Percentiles rank a stretch among this genome's conserved stretches.
Evolutionary conservation across 148 eudicot species (phyloP).

Genomic region (Vaccinium myrtillus): DNA sequence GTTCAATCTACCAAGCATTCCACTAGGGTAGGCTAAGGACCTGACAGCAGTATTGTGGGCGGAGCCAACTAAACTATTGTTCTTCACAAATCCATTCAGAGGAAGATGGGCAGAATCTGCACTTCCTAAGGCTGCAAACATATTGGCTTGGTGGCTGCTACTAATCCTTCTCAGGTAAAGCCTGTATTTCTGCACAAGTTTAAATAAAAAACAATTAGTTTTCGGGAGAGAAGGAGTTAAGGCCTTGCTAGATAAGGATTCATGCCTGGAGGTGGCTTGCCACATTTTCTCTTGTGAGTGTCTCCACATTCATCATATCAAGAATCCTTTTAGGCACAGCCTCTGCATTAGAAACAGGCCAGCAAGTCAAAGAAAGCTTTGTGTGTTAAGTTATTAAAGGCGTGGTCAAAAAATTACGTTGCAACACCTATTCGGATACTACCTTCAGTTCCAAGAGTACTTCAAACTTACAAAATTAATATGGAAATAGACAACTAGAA

Average conservation of each 20-base stretch:
- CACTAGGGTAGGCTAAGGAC: slow-evolving; percentile 34
- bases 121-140: slow-evolving; percentile 59
- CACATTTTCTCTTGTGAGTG: slow-evolving; percentile 89
- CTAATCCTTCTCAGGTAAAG: slow-evolving; percentile 57
- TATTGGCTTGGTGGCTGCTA: slow-evolving; percentile 57
- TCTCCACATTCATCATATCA: slow-evolving; percentile 83
- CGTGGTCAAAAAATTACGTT: neutral
- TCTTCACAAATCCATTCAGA: slow-evolving; percentile 27
- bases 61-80: slow-evolving; percentile 31
- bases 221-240: neutral
- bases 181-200: slow-evolving; percentile 57
- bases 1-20: slow-evolving; percentile 47
- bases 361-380: neutral
- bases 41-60: slow-evolving; percentile 34
- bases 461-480: neutral
- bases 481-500: neutral
- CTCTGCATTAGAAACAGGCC: slow-evolving; percentile 44
- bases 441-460: neutral
- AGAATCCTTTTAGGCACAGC: slow-evolving; percentile 97
- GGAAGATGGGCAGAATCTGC: slow-evolving; percentile 46
- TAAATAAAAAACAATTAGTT: neutral
- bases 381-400: neutral
- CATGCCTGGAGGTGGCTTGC: slow-evolving; percentile 96
- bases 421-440: neutral
- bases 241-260: neutral